Conservation (phyloP, 805 yeast genomes). For the Lachancea sp. region DNA sequence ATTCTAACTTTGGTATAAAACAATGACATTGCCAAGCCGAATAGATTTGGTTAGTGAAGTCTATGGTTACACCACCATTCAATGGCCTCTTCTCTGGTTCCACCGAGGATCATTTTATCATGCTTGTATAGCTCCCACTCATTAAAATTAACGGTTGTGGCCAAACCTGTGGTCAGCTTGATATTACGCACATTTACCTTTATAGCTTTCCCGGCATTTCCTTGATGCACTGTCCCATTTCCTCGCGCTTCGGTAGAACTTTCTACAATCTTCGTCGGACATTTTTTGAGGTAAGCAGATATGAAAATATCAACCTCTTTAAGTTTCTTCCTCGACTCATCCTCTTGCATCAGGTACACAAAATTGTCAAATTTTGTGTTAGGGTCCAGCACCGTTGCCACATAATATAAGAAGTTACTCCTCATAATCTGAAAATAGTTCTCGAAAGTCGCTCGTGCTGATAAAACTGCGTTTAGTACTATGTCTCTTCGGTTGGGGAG, state of each 20-base stretch:
- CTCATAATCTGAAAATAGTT: slow-evolving; percentile 4
- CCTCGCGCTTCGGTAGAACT: too few species aligned
- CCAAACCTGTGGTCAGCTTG: too few species aligned
- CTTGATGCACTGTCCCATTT: too few species aligned
- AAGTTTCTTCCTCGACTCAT: not conserved
- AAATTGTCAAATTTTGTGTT: slow-evolving; percentile 7
- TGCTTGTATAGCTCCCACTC: not conserved
- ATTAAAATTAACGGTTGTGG: too few species aligned
- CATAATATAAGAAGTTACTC: slow-evolving; percentile 8
- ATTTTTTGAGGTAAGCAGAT: slow-evolving; percentile 3
- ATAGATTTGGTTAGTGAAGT: not conserved
- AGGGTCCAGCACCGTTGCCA: slow-evolving; percentile 10
- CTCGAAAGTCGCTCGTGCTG: slow-evolving; percentile 2
- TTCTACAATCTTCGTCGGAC: too few species aligned
- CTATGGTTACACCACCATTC: not conserved
- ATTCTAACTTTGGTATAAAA: not conserved
- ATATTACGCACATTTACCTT: too few species aligned
- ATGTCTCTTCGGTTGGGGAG: slow-evolving; percentile 2
- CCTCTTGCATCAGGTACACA: slow-evolving; percentile 4
- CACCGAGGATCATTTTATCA: not conserved
- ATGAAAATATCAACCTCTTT: slow-evolving; percentile 2
- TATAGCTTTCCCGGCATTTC: too few species aligned
- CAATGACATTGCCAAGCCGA: not conserved
- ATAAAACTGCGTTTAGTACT: slow-evolving; percentile 9
- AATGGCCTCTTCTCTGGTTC: not conserved